phyloP scores from a whole-genome alignment of 176 grass and related monocot genomes.

The Calamus simplicifolius region DNA sequence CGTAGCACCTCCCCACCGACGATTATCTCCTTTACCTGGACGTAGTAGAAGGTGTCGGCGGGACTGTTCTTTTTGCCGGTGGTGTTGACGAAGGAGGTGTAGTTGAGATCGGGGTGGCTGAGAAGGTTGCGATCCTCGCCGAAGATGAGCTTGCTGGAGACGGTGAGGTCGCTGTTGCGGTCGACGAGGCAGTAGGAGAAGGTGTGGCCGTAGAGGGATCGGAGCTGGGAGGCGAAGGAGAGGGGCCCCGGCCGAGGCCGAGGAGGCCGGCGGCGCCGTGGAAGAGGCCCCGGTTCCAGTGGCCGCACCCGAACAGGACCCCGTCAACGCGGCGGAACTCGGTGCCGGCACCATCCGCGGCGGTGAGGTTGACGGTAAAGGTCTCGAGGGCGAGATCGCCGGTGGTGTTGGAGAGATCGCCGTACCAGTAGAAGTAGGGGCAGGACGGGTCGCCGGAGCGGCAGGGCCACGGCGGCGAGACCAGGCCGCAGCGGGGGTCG shows the following conservation, averaged over 20 bases:
- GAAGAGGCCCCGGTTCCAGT: slow-evolving; percentile 90
- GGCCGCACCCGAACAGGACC: slow-evolving; percentile 83
- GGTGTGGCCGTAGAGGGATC: slow-evolving; percentile 59
- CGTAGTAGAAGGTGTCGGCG: slow-evolving; percentile 86
- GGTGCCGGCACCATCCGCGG: slow-evolving; percentile 5
- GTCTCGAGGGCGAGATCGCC: slow-evolving; percentile 79
- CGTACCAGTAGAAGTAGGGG: slow-evolving; percentile 97
- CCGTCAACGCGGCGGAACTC: slow-evolving; percentile 46
- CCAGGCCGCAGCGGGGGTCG: slow-evolving; percentile 54
- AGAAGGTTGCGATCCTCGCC: slow-evolving; percentile 45
- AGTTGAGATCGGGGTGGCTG: slow-evolving; percentile 45
- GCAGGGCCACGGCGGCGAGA: slow-evolving; percentile 29
- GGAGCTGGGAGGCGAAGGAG: slow-evolving; percentile 87
- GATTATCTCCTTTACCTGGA: slow-evolving; percentile 41
- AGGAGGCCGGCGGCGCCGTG: slow-evolving; percentile 81
- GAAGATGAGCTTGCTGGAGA: slow-evolving; percentile 76
- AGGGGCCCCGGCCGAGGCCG: slow-evolving; percentile 77
- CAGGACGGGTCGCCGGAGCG: slow-evolving; percentile 30
- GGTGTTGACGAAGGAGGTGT: slow-evolving; percentile 55
- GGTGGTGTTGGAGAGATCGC: slow-evolving; percentile 87
- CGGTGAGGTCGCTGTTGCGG: slow-evolving; percentile 59
- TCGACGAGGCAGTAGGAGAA: slow-evolving; percentile 99
- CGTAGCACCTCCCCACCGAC: slow-evolving; percentile 45
- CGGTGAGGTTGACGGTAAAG: slow-evolving; percentile 85
- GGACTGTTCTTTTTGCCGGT: neutral